Base-by-base conservation (phyloP, 1,284 basidiomycete species). In the Boletellus dicymbophilus region DNA sequence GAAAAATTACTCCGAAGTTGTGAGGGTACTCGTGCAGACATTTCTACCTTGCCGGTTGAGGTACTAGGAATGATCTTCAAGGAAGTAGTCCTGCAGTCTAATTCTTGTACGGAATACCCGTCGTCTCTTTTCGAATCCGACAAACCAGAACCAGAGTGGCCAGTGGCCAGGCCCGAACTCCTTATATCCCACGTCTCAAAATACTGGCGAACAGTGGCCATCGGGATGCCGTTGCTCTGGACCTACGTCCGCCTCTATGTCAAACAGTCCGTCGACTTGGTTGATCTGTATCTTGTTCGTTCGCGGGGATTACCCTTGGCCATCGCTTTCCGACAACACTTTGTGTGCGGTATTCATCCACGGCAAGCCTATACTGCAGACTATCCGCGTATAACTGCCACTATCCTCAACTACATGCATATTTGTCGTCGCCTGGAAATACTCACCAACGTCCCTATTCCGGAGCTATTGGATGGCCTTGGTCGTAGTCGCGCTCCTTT, bases 181-280 rank as follows among this genome's bases (percentile, higher is more conserved):
- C 26, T 62, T 23, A 21, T 65, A 37, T 62, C 67, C n/a, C 66
- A 67, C 22, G 58, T 69, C 46, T 65, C 67, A 20, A 65, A 39
- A 34, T 46, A 55, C 49, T 65, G 63, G 63, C 66, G 65, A 45
- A 49, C 55, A 12, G 52, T 67, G 26, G 58, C 58, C 33, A 36
- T 55, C 23, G 58, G 41, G 42, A 67, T 42, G 12, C 51, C 66
- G 13, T 52, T 51, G 2, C 46, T 65, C 34, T 65, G 63, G 67
- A 64, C 60, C 7, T 46, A 54, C 28, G 58, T 65, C 30, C 53
- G 27, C 37, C 60, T 65, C 28, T 55, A 54, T 40, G 43, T 69
- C 53, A 40, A 54, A n/a, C 67, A 65, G 40, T 60, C 65, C 25
- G 27, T 38, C 23, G 53, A 67, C 37, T 48, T 65, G 27, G 53